Base-by-base conservation (phyloP, 2,329 filamentous ascomycete species). In the Penicillium concentricum region DNA sequence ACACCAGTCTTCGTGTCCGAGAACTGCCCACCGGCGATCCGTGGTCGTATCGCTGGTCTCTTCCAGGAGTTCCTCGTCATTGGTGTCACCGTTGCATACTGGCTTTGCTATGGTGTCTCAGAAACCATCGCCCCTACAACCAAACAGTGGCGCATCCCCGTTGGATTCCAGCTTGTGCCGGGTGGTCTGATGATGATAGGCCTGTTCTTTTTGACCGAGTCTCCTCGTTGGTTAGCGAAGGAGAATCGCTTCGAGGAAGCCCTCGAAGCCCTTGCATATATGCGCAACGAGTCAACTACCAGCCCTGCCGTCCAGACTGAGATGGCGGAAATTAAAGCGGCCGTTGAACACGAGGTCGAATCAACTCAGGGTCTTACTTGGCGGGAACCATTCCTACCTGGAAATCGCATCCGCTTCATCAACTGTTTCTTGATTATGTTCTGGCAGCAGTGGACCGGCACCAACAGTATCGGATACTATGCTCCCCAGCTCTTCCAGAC, bases 291-390 rank as follows among this genome's bases (percentile, higher is more conserved):
- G 78, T 82, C 87, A 43, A 68, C 76, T 50, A 84, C 88, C 48
- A 92, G 89, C 28, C 83, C 88, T 59, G 91, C 85, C 73, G 87
- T 95, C 75, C 85, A 88, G 76, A 80, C 85, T 60, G 91, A 96
- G 77, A 82, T 95, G 45, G 84, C 89, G 34, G 91, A 96, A 78
- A 91, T 96, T 63, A 82, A 94, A 60, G 91, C 91, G 89, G 91
- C 76, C 91, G 93, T 72, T 91, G 96, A 81, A 82, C 87, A 68
- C 69, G 84, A 46, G 54, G 61, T 54, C 43, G 60, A 5, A 79
- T 88, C 59, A 86, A 89, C 58, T 87, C 88, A 60, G 76, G 81
- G 66, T 79, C 79, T 65, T 82, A 83, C 68, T 90, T 87, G 79
- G 67, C 83, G 82, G 68, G 95, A 91, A 56, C 78, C 74, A 65